phyloP scores from a whole-genome alignment of 75 land plant genomes.

The Cupressus sempervirens region DNA sequence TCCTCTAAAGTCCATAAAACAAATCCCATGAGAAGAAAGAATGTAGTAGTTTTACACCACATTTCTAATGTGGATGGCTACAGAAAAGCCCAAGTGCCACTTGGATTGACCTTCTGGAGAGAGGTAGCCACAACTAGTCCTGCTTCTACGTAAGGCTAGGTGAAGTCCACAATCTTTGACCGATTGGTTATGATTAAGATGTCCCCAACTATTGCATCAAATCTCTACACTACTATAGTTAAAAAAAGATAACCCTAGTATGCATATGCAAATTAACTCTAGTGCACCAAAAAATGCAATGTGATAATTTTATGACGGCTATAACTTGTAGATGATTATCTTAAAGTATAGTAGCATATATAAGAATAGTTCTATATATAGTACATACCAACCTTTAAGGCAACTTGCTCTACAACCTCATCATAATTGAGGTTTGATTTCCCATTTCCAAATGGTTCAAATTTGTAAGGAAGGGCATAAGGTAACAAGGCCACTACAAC shows the following conservation, averaged over 20 bases:
- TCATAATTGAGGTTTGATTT: slow-evolving; percentile 37
- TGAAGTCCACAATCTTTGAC: slow-evolving; percentile 49
- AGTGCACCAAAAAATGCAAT: too few relatives aligned
- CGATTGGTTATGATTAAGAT: slow-evolving; percentile 4
- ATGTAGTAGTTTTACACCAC: slow-evolving; percentile 49
- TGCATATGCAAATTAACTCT: too few relatives aligned
- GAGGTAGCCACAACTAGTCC: slow-evolving; percentile 16
- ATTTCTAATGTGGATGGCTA: slow-evolving; percentile 39
- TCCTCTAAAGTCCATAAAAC: slow-evolving; percentile 66
- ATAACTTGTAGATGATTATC: background rate
- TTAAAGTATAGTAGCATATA: background rate
- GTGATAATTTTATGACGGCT: too few relatives aligned
- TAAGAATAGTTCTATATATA: background rate
- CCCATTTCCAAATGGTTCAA: slow-evolving; percentile 45
- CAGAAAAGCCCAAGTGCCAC: slow-evolving; percentile 46
- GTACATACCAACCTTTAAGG: slow-evolving; percentile 23
- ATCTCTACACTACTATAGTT: slow-evolving; percentile 21
- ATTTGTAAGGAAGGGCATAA: too few relatives aligned
- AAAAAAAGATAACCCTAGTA: too few relatives aligned
- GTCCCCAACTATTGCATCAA: slow-evolving; percentile 63
- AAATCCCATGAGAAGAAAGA: slow-evolving; percentile 45
- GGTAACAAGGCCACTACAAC: slow-evolving; percentile 29
- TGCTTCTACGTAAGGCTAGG: slow-evolving; percentile 55
- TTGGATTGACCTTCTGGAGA: slow-evolving; percentile 16
- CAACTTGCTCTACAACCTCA: slow-evolving; percentile 33